Evolutionary conservation across 2,329 filamentous ascomycete species (phyloP).

Genomic region (Pseudogymnoascus sp.): DNA sequence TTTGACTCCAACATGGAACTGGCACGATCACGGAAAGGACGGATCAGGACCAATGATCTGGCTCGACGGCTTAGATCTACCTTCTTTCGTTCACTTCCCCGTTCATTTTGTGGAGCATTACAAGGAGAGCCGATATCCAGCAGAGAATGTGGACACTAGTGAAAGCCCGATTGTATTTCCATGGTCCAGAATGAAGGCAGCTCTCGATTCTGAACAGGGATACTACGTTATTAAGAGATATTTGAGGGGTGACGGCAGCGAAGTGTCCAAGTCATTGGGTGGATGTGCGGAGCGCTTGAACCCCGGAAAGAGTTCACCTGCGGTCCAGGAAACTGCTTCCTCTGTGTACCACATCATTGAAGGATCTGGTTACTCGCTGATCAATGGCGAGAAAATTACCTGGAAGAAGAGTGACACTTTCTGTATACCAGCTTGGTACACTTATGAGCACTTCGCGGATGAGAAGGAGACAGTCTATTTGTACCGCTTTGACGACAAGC

Average conservation of each 20-base stretch:
- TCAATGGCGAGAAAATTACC: slow-evolving; percentile 32
- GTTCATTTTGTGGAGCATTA: slow-evolving; percentile 51
- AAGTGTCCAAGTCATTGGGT: slow-evolving; percentile 43
- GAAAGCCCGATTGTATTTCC: slow-evolving; percentile 35
- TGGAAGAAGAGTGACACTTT: slow-evolving; percentile 51
- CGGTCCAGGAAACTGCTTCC: slow-evolving; percentile 43
- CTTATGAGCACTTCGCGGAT: slow-evolving; percentile 41
- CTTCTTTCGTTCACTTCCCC: slow-evolving; percentile 43
- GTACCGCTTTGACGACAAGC: slow-evolving; percentile 49
- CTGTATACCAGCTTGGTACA: slow-evolving; percentile 46
- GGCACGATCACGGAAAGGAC: slow-evolving; percentile 55
- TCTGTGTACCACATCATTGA: slow-evolving; percentile 47
- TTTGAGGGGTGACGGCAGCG: slow-evolving; percentile 30
- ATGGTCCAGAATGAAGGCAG: slow-evolving; percentile 35
- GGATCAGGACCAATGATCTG: slow-evolving; percentile 48
- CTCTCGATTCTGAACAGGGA: slow-evolving; percentile 28
- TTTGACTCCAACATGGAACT: slow-evolving; percentile 52
- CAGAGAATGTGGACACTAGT: slow-evolving; percentile 34
- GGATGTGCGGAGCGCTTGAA: slow-evolving; percentile 40
- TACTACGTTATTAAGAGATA: slow-evolving; percentile 30
- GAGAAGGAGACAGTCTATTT: slow-evolving; percentile 37
- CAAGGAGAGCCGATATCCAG: slow-evolving; percentile 41
- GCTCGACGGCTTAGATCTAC: slow-evolving; percentile 51
- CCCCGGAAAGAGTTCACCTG: slow-evolving; percentile 31
- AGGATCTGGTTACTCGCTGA: slow-evolving; percentile 37